Evolutionary conservation across 257 asterid species (phyloP), one percentile per base, ranked within the genome.

Genomic region (Penstemon davidsonii): DNA sequence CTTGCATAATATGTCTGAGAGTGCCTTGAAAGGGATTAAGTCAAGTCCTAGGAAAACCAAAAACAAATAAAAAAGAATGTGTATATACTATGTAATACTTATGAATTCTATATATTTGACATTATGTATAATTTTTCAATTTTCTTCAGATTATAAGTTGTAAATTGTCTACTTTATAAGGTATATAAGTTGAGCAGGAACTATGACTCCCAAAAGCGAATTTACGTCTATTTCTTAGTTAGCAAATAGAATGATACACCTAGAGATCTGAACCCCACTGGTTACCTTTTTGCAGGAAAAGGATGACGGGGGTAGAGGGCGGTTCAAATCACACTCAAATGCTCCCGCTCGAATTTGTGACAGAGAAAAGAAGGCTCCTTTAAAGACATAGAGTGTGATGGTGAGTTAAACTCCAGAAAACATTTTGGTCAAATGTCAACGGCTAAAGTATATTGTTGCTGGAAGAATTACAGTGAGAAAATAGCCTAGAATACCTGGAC

Each of bases 291-390:
- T 82, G 78, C 85, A 89, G 96, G 96, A 92, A 76, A 83, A 12
- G 76, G 96, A 89, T 8, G 91, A 78, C 6, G 96, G 85, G 3
- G 98, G 95, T 53, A 84, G 91, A 76, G 98, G 98, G 39, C 86
- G 98, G 74, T 89, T 92, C 73, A 92, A 92, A 77, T 92, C 96
- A 8, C 98, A 92, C 81, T 75, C 98, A n/a, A 90, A 67, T 55
- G 95, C 73, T 36, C 88, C 96, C 68, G 84, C 92, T 61, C 88
- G 98, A 44, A 92, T 92, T 76, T 89, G 91, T 37, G 98, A 92
- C 81, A 77, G 96, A 74, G 96, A 79, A 69, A 92, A 92, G 89
- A 92, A 92, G 86, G 98, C 98, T 57, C 98, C 96, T 41, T 62
- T 92, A 78, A 89, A 89, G 85, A 86, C 89, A 57, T 91, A 59